A percentile compares a stretch with the other conserved stretches of the same genome.
These are phyloP conservation scores for Saitozyma podzolica DNA, from an alignment of 768 basidiomycete genomes.

Conservation along the genomic window DNA sequence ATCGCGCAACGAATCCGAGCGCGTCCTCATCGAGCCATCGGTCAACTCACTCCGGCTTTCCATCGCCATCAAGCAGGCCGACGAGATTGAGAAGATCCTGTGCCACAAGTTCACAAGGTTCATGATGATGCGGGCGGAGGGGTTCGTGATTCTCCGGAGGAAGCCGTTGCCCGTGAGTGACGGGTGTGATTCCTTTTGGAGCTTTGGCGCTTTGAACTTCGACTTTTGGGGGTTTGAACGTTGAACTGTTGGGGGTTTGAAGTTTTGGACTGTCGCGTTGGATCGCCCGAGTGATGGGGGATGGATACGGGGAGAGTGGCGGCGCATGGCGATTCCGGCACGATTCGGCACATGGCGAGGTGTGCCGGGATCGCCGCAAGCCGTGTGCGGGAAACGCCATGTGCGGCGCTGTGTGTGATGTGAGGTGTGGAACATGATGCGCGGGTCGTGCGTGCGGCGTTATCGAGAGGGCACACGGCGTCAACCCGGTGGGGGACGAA, in stretches of 20 bases:
- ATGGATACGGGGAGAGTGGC: too few relatives aligned
- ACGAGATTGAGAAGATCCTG: conserved; percentile 95
- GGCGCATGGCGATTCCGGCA: too few relatives aligned
- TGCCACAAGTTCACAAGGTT: conserved; percentile 98
- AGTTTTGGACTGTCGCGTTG: neutral
- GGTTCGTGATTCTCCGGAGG: conserved; percentile 90
- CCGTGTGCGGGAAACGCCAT: too few relatives aligned
- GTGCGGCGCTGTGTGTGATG: too few relatives aligned
- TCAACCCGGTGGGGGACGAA: too few relatives aligned
- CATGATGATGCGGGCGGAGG: conserved; percentile 98
- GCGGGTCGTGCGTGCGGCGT: too few relatives aligned
- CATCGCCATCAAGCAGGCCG: conserved; percentile 98
- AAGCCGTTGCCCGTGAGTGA: conserved; percentile 79
- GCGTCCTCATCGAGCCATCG: conserved; percentile 93
- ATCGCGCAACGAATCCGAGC: conserved; percentile 95
- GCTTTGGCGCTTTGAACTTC: neutral
- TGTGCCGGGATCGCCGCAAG: too few relatives aligned
- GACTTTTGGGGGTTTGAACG: neutral
- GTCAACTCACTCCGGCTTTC: conserved; percentile 95
- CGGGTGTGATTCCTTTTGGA: neutral
- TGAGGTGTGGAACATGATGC: too few relatives aligned
- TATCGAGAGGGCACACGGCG: too few relatives aligned
- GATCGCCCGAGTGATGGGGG: too few relatives aligned
- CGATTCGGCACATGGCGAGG: too few relatives aligned
- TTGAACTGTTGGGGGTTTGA: neutral